These are phyloP conservation scores for Cladophialophora immunda DNA, from an alignment of 2,329 filamentous ascomycete genomes.

Conservation along the genomic window DNA sequence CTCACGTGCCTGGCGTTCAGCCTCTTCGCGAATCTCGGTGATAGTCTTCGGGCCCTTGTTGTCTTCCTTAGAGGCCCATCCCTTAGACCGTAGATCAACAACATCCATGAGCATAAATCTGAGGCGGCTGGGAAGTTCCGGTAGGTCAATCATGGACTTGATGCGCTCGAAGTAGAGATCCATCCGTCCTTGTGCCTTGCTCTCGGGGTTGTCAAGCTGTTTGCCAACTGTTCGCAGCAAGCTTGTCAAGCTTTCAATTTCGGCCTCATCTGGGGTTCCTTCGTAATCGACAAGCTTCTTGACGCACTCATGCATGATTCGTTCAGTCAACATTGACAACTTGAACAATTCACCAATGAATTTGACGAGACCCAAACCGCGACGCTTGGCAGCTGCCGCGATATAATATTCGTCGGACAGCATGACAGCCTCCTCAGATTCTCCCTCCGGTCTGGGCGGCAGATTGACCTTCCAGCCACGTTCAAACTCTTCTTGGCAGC, in stretches of 20 bases:
- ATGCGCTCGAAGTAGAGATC: constrained; percentile 94
- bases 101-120: constrained; percentile 98
- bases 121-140: constrained; percentile 83
- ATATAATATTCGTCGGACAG: constrained; percentile 96
- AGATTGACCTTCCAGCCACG: constrained; percentile 94
- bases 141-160: constrained; percentile 78
- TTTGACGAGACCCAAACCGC: constrained; percentile 95
- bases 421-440: constrained; percentile 76
- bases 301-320: constrained; percentile 99
- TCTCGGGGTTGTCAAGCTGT: constrained; percentile 76
- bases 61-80: constrained; percentile 86
- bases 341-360: constrained; percentile 99
- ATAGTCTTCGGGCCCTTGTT: constrained; percentile 98
- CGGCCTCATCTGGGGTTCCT: constrained; percentile 90
- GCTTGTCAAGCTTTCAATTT: constrained; percentile 94
- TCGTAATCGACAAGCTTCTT: constrained; percentile 96
- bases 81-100: constrained; percentile 77
- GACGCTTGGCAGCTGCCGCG: constrained; percentile 92
- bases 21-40: constrained; percentile 85
- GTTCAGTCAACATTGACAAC: constrained; percentile 96
- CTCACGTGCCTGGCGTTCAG: constrained; percentile 80
- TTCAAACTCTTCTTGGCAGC: constrained; percentile 98
- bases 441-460: constrained; percentile 77
- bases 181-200: constrained; percentile 87
- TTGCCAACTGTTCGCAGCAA: constrained; percentile 89